Percentiles rank a stretch among this genome's conserved stretches.
phyloP scores from a whole-genome alignment of 164 flowering plant species.

The Kingdonia uniflora region DNA sequence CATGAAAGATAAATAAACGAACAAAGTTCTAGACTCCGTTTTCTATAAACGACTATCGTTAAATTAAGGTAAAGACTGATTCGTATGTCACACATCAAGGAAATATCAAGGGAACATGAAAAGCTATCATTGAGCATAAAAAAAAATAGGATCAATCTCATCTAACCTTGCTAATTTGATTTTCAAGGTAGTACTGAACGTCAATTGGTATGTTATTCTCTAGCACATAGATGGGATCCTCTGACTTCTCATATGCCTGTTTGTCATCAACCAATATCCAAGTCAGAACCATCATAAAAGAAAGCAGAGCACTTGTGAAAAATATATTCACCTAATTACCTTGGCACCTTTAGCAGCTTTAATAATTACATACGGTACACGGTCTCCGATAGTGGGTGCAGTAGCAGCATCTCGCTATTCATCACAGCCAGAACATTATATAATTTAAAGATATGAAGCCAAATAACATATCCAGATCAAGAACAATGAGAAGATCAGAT shows the following conservation, averaged over 20 bases:
- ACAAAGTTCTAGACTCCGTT: no score
- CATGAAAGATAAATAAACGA: no score
- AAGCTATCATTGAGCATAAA: neutral
- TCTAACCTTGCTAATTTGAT: conserved; percentile 88
- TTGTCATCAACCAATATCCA: conserved; percentile 11
- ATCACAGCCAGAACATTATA: conserved; percentile 5
- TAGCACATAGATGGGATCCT: conserved; percentile 95
- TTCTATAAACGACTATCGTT: no score
- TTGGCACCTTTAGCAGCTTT: conserved; percentile 98
- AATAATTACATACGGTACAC: conserved; percentile 94
- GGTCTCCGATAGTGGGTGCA: conserved; percentile 98
- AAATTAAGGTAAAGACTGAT: no score
- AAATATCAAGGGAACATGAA: no score
- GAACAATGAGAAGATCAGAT: no score
- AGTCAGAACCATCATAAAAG: conserved; percentile 1
- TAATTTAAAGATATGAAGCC: no score
- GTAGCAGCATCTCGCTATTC: conserved; percentile 97
- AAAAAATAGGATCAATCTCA: neutral
- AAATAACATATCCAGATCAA: no score
- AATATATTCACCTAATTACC: conserved; percentile 34
- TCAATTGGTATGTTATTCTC: conserved; percentile 97
- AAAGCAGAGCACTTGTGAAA: neutral
- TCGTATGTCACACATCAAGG: no score
- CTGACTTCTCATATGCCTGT: conserved; percentile 96
- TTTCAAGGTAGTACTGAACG: conserved; percentile 85